Evolutionary conservation across 2,329 filamentous ascomycete species (phyloP), one percentile per base, ranked within the genome.

Genomic region (Aureobasidium sp.): DNA sequence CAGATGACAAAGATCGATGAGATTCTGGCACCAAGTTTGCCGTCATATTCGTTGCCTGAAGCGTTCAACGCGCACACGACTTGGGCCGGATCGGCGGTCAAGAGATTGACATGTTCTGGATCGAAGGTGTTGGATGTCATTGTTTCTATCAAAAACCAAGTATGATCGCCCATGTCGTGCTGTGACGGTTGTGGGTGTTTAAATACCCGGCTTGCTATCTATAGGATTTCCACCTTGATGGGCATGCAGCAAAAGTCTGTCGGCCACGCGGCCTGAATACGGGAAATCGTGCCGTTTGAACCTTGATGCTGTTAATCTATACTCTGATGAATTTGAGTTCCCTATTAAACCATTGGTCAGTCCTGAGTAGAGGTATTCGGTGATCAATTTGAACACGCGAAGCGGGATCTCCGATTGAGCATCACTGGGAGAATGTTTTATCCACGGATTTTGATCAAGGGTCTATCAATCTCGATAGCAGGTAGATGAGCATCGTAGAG

Each of bases 41-140:
- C 82, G 66, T 84, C 75, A 67, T 84, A 85, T 22, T 84, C 78
- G 66, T 84, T 84, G 0, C 67, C 70, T 2, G 51, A 70, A 72
- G 2, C 68, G 62, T 12, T 75, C 71, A 20, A 84, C 67, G 68
- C 83, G 69, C 83, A 85, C 67, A 82, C 73, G 48, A 85, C 70
- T 2, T 77, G 70, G 3, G 67, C 67, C 1, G 74, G 72, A 66
- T 79, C 77, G 12, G 71, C 77, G 1, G 71, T 76, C 48, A 72
- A 69, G 25, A 81, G 71, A 29, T 63, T 55, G 55, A 59, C 62
- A 11, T 34, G 3, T 17, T 37, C 27, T 2, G 61, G 44, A 11
- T 63, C 27, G 45, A 63, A 60, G 22, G 17, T 36, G 17, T 14
- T 44, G 9, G 12, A 12, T 5, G 59, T 37, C 55, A 58, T 58